A percentile compares a stretch with the other conserved stretches of the same genome.
phyloP scores from a whole-genome alignment of 768 basidiomycete genomes.

The Pisolithus marmoratus region DNA sequence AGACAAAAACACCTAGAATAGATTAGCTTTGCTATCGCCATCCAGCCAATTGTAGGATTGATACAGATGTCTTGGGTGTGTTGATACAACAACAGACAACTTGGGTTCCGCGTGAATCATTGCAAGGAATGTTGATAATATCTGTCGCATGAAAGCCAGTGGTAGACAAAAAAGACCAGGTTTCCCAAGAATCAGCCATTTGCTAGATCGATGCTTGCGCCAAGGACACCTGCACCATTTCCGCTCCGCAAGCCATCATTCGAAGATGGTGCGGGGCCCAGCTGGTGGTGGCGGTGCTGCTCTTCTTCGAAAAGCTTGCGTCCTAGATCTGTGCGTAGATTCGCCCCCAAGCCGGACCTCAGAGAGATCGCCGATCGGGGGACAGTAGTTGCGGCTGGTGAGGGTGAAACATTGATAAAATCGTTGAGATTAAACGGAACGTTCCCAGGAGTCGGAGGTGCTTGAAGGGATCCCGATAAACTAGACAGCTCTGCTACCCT shows the following conservation, averaged over 20 bases:
- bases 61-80: conserved; percentile 27
- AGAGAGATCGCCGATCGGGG: conserved; percentile 27
- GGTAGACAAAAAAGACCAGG: background rate
- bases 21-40: conserved; percentile 18
- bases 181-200: conserved; percentile 14
- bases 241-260: conserved; percentile 24
- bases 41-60: conserved; percentile 24
- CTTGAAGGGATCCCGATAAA: conserved; percentile 23
- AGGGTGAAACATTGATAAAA: conserved; percentile 69
- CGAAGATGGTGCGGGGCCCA: conserved; percentile 2
- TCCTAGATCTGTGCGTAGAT: conserved; percentile 58
- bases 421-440: conserved; percentile 61
- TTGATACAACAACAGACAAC: conserved; percentile 26
- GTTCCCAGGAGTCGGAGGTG: conserved; percentile 31
- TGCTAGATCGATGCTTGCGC: conserved; percentile 28
- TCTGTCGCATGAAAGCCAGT: conserved; percentile 10
- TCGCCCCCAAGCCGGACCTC: conserved; percentile 37
- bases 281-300: conserved; percentile 40
- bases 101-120: conserved; percentile 22
- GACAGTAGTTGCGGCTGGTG: conserved; percentile 39
- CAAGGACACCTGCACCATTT: conserved; percentile 19
- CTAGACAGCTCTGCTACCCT: conserved; percentile 12
- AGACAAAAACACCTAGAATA: conserved; percentile 24
- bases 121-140: conserved; percentile 12
- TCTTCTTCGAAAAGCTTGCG: conserved; percentile 69